Base-by-base conservation (phyloP, 495 filamentous ascomycete species). In the Penicillium simplicissimum region DNA sequence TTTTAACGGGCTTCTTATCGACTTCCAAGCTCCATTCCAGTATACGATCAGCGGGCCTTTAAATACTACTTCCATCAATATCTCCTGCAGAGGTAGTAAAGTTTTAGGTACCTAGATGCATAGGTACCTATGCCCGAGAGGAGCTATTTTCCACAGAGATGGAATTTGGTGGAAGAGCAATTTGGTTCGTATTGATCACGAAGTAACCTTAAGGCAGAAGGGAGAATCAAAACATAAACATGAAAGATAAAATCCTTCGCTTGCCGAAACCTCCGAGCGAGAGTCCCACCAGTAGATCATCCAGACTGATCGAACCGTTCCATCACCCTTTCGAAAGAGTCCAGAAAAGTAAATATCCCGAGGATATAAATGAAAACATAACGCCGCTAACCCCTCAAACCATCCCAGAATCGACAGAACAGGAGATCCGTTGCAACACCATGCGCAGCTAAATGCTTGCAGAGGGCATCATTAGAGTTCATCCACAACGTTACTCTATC, bases 401-500 rank as follows among this genome's bases (percentile, higher is more conserved):
- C 76, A 70, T 75, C 65, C 76, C 74, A 70, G 56, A 62, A 63
- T 63, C 60, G 62, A 74, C 65, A 74, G 62, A 67, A 71, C 53
- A 63, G 66, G 60, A 71, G 52, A 73, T 69, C 58, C 69, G 60
- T 71, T 62, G 71, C 63, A 69, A 69, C 61, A 69, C 66, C 62
- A 67, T 67, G 71, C 72, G 70, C 74, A 71, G 75, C 74, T 64
- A 71, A 65, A 71, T 74, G 72, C 68, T 67, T 66, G 71, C 68
- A 78, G 69, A 73, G 72, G 69, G 71, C 68, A 76, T 66, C 63
- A 69, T 71, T 67, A 74, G 61, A 67, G 71, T 58, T 40, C 51
- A 69, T 69, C 64, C 71, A 65, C 71, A 67, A 71, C 67, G 62
- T 93, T 88, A 98, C 86, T 97, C 96, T 84, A 98, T 98, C 71